phyloP scores from a whole-genome alignment of 495 filamentous ascomycete genomes.

The Aeminium ludgeri region DNA sequence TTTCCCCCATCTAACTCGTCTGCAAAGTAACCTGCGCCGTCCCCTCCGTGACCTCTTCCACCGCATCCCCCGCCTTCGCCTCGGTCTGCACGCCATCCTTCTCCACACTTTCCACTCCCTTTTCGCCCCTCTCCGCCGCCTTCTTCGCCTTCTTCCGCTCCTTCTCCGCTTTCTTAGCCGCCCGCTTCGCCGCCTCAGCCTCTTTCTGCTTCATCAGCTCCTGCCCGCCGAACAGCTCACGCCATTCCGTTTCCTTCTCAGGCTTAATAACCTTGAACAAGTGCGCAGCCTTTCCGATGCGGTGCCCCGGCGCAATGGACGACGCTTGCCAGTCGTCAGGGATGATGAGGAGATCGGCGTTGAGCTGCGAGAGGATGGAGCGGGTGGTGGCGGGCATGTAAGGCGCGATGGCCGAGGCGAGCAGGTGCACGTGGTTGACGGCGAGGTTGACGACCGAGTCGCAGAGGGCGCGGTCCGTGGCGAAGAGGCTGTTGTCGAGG shows the following conservation, averaged over 20 bases:
- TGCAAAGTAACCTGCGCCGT: conserved; percentile 14
- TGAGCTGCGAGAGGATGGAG: conserved; percentile 59
- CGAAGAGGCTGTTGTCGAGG: conserved; percentile 64
- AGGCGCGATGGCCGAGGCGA: conserved; percentile 57
- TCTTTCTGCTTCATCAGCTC: conserved; percentile 45
- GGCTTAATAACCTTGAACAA: conserved; percentile 73
- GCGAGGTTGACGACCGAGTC: conserved; percentile 59
- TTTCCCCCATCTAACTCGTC: conserved; percentile 15
- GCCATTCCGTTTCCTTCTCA: conserved; percentile 72
- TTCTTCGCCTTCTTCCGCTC: conserved; percentile 44
- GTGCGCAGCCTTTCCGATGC: conserved; percentile 64
- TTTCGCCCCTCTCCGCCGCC: conserved; percentile 25
- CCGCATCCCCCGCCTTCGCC: conserved; percentile 15
- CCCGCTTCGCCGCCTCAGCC: conserved; percentile 36
- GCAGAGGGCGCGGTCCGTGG: conserved; percentile 53
- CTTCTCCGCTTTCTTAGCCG: conserved; percentile 39
- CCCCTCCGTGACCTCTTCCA: conserved; percentile 20
- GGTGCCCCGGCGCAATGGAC: conserved; percentile 52
- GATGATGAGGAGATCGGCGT: conserved; percentile 45
- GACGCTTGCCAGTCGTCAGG: conserved; percentile 51
- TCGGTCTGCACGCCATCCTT: conserved; percentile 7
- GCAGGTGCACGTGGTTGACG: conserved; percentile 65
- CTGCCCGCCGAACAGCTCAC: conserved; percentile 61
- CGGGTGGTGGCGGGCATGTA: conserved; percentile 72
- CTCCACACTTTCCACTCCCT: conserved; percentile 7